Base-by-base conservation (phyloP, 164 flowering plant species). In the Umbilicus rupestris region DNA sequence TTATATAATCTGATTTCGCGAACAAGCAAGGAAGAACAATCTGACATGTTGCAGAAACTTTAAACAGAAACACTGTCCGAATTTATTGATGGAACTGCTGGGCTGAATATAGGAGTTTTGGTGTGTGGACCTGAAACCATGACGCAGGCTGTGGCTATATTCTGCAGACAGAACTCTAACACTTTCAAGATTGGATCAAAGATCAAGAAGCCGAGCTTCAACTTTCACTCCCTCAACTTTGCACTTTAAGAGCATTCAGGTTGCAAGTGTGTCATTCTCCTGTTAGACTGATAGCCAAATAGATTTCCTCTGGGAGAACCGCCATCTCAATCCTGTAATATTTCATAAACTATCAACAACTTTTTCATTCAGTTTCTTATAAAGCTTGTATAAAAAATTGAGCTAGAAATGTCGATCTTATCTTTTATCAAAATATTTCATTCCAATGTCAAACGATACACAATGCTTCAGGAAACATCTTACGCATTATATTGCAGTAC, bases 71-170 rank as follows among this genome's bases (percentile, higher is more conserved):
- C 86, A 50, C 75, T 86, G 65, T 57, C 78, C 5, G 67, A 80
- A 41, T 75, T 83, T 50, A 17, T 70, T 31, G 71, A 49, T 17
- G 85, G 87, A 73, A 65, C 62, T 22, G 80, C 80, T 7, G 84
- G 82, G 39, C 70, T 76, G 2, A 50, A 75, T 44, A 66, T 85
- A 26, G 96, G 95, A 70, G 92, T 89, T 8, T 62, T 92, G 31
- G 91, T 86, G 29, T 82, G 95, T 71, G 98, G 98, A 68, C 92
- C 98, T 2, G 86, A 83, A 64, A 59, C 83, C 1, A 81, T 92
- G 94, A 88, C 87, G 62, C 81, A 83, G 50, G 75, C 91, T 3
- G 87, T 89, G 24, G 98, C 92, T 39, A 67, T 47, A 39, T 33
- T 69, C 7, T 86, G 87, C 80, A 67, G 66, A 74, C 71, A 46